These are phyloP conservation scores for Elongisporangium anandrum DNA, from an alignment of 352 stramenopile genomes.

Conservation along the genomic window DNA sequence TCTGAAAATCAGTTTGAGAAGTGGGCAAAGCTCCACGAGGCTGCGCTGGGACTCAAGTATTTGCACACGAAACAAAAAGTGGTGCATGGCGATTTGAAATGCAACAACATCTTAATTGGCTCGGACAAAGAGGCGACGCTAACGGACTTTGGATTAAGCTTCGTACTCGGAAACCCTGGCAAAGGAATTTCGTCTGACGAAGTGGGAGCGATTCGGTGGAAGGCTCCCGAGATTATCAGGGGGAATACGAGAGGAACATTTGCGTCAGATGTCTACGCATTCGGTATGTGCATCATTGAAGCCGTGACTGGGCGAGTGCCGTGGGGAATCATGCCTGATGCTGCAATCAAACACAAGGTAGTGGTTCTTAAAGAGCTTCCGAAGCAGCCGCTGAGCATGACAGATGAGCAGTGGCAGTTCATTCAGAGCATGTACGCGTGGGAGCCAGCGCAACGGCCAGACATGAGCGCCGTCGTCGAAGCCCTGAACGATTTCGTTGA, in stretches of 20 bases:
- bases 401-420: not conserved
- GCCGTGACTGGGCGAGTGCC: not conserved
- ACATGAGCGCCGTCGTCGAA: not conserved
- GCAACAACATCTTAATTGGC: slow-evolving; percentile 32
- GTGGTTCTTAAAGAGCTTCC: not conserved
- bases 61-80: slow-evolving; percentile 27
- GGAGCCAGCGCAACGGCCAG: not conserved
- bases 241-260: not conserved
- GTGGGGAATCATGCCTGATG: not conserved
- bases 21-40: slow-evolving; percentile 19
- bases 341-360: not conserved
- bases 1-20: slow-evolving; percentile 9
- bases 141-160: slow-evolving; percentile 28
- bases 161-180: slow-evolving; percentile 4
- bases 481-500: not conserved
- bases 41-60: slow-evolving; percentile 21
- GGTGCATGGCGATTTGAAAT: slow-evolving; percentile 33
- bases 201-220: not conserved
- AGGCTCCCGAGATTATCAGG: not conserved
- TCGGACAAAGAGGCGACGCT: slow-evolving; percentile 24
- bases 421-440: not conserved
- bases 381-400: not conserved
- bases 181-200: not conserved
- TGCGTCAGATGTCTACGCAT: not conserved
- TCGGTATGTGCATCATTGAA: not conserved